These are phyloP conservation scores for Strobilomyces dryophilus DNA, from an alignment of 768 basidiomycete genomes.

Conservation along the genomic window DNA sequence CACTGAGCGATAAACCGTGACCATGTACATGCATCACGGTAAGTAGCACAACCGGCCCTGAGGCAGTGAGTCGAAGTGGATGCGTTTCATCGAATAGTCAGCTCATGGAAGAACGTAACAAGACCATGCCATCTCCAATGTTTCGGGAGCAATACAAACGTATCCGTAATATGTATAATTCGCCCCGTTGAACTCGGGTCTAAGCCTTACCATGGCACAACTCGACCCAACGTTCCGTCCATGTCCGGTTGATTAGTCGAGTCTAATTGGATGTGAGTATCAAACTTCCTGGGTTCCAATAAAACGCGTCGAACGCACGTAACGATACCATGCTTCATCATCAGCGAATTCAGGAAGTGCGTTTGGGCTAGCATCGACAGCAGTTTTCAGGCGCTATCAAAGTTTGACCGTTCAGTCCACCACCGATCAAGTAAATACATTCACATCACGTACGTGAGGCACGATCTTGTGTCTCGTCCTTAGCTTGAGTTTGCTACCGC, in stretches of 20 bases:
- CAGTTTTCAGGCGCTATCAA: constrained; percentile 32
- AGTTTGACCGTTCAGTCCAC: background rate
- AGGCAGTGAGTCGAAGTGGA: too few relatives aligned
- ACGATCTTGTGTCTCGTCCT: constrained; percentile 33
- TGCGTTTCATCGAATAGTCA: too few relatives aligned
- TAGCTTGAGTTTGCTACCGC: constrained; percentile 17
- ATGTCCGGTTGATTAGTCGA: constrained; percentile 18
- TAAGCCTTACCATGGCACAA: constrained; percentile 11
- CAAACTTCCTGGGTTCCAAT: background rate
- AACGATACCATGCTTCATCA: constrained; percentile 33
- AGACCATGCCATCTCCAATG: too few relatives aligned
- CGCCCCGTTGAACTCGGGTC: background rate
- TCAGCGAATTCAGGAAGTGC: constrained; percentile 33
- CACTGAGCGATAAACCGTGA: too few relatives aligned
- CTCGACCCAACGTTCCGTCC: constrained; percentile 28
- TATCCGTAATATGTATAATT: background rate
- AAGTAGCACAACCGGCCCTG: too few relatives aligned
- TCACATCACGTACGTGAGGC: constrained; percentile 34
- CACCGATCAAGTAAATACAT: background rate
- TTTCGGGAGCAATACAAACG: background rate
- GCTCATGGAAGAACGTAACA: background rate
- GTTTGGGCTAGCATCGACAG: constrained; percentile 21
- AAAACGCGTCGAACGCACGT: constrained; percentile 16
- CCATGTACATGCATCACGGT: too few relatives aligned
- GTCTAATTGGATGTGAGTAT: constrained; percentile 6